Conservation (phyloP, 1,284 basidiomycete species). For the Hemileia vastatrix region DNA sequence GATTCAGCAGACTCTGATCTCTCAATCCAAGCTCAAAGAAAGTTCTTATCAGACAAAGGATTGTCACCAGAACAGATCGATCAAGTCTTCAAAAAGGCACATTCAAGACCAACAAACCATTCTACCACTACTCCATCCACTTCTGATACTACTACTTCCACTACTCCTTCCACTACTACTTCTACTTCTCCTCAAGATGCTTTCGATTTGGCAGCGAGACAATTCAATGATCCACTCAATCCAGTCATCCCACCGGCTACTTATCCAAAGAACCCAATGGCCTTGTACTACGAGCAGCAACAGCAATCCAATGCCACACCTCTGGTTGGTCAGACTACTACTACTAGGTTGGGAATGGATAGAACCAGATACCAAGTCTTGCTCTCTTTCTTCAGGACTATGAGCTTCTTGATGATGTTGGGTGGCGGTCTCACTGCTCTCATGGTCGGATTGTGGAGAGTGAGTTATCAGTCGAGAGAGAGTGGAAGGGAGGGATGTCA, state of each 20-base stretch:
- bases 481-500: not conserved
- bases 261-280: constrained; percentile 37
- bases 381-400: constrained; percentile 34
- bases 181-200: constrained; percentile 1
- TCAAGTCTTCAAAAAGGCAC: constrained; percentile 31
- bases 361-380: constrained; percentile 35
- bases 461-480: constrained; percentile 6
- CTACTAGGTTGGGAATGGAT: constrained; percentile 12
- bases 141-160: not conserved
- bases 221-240: constrained; percentile 35
- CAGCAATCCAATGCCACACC: not conserved
- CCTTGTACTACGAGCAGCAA: constrained; percentile 31
- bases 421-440: constrained; percentile 35
- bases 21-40: too few species aligned
- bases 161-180: too few species aligned
- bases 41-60: constrained; percentile 36
- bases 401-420: constrained; percentile 36
- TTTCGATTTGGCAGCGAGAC: constrained; percentile 27
- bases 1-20: too few species aligned
- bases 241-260: constrained; percentile 28
- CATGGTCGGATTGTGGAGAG: constrained; percentile 31
- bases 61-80: constrained; percentile 33
- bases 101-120: not conserved
- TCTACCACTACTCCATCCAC: not conserved
- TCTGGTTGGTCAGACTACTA: constrained; percentile 18